Percentiles rank a stretch among this genome's conserved stretches.
Evolutionary conservation across 768 basidiomycete species (phyloP).

Genomic region (Leccinum aurantiacum): DNA sequence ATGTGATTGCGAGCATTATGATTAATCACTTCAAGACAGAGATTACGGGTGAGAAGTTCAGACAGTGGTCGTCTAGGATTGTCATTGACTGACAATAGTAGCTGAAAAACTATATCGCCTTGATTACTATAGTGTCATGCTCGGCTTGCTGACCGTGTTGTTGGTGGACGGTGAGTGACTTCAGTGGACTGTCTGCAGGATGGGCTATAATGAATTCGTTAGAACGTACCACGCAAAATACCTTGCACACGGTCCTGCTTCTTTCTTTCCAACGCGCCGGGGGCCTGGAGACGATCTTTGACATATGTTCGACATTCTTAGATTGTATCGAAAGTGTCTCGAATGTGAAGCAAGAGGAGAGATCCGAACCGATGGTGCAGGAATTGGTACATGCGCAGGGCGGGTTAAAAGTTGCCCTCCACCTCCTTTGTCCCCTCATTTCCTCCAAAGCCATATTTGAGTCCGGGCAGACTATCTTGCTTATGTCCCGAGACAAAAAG

Average conservation of each 20-base stretch:
- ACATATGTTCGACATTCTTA: constrained; percentile 55
- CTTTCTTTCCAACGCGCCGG: constrained; percentile 67
- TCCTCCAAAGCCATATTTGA: constrained; percentile 82
- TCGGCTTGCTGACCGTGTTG: constrained; percentile 50
- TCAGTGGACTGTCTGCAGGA: background rate
- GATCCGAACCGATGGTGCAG: constrained; percentile 55
- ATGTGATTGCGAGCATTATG: constrained; percentile 69
- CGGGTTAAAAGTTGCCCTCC: constrained; percentile 78
- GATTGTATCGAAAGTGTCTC: constrained; percentile 56
- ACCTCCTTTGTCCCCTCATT: constrained; percentile 72
- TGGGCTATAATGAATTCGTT: constrained; percentile 7
- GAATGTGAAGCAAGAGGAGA: constrained; percentile 51
- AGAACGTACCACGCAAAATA: constrained; percentile 77
- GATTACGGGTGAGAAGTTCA: constrained; percentile 46
- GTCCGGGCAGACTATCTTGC: constrained; percentile 74
- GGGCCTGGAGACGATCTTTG: constrained; percentile 69
- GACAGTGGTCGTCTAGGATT: constrained; percentile 13
- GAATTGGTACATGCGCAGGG: constrained; percentile 76
- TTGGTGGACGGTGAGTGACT: constrained; percentile 54
- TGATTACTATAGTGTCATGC: constrained; percentile 54
- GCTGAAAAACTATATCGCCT: constrained; percentile 44
- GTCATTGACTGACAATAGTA: constrained; percentile 17
- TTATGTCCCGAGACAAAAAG: constrained; percentile 74
- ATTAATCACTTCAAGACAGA: constrained; percentile 62
- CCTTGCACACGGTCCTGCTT: constrained; percentile 81